Evolutionary conservation across 768 basidiomycete species (phyloP), one percentile per base, ranked within the genome.

Genomic region (Candolleomyces efflorescens): DNA sequence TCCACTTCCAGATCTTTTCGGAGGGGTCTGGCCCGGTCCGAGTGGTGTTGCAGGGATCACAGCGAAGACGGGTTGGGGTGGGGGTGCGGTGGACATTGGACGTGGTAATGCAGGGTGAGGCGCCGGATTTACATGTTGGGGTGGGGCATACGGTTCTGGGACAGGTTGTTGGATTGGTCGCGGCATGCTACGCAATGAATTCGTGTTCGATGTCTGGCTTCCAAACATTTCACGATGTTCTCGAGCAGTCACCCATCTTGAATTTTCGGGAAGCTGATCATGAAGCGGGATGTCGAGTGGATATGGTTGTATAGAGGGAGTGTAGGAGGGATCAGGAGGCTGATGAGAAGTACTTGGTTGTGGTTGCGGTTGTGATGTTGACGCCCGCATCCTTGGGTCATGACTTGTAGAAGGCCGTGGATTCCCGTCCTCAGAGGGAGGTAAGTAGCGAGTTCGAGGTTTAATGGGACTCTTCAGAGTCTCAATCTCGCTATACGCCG

Each of bases 171-270:
- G n/a, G 9, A 27, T 26, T n/a, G 36, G 46, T 18, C 43, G 49
- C 6, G 23, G 18, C 17, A 27, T 50, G n/a, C 3, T 13, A n/a
- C 36, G 43, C 37, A n/a, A n/a, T 38, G 20, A 12, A 11, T 53
- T 56, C 54, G 13, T 51, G 54, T 39, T 52, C n/a, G 60, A 51
- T 5, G 59, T 41, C n/a, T 60, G 61, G 11, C 59, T 57, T 9
- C 55, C 63, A 37, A 66, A 61, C 5, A 72, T 62, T 52, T 71
- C 67, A 17, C 64, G 60, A 58, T 70, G 67, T 55, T 73, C 63
- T 37, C 64, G 57, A 12, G 75, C 75, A 37, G 74, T 75, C 11
- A 77, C 73, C 77, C 76, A 78, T 51, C 65, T 65, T 23, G 67
- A 65, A 36, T 43, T 44, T 5, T 47, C 55, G 53, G 53, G 36